Percentiles rank a stretch among this genome's conserved stretches.
phyloP scores from a whole-genome alignment of 805 yeast genomes.

The Diddensiella transvaalensis region DNA sequence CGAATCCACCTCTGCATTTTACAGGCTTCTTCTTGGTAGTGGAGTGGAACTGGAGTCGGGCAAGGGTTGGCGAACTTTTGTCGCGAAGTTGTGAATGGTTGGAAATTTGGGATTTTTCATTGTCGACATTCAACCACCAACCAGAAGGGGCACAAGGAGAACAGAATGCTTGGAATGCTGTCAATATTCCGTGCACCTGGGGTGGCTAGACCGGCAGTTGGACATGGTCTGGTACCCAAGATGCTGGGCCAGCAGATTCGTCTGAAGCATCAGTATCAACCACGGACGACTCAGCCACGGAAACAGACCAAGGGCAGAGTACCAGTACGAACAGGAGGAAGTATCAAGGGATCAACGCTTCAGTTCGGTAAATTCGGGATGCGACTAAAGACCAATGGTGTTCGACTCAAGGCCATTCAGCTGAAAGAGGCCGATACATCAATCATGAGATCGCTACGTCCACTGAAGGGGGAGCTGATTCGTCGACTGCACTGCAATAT shows the following conservation, averaged over 20 bases:
- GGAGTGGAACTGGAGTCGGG: too few species aligned
- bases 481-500: constrained; percentile 79
- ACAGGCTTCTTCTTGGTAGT: too few species aligned
- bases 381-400: constrained; percentile 84
- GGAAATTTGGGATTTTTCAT: too few species aligned
- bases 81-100: too few species aligned
- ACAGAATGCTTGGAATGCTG: background rate
- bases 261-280: constrained; percentile 39
- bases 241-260: constrained; percentile 21
- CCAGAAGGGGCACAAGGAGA: too few species aligned
- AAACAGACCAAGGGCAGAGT: constrained; percentile 94
- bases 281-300: constrained; percentile 53
- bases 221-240: background rate
- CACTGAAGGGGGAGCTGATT: constrained; percentile 59
- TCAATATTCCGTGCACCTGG: background rate
- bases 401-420: constrained; percentile 81
- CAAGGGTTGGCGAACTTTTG: too few species aligned
- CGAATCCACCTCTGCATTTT: background rate
- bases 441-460: constrained; percentile 77
- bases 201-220: constrained; percentile 5
- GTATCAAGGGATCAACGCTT: constrained; percentile 79
- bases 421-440: constrained; percentile 87
- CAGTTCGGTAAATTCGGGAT: constrained; percentile 82
- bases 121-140: too few species aligned
- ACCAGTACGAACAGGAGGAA: constrained; percentile 91